Percentiles rank a stretch among this genome's conserved stretches.
phyloP scores from a whole-genome alignment of 768 basidiomycete species.

The Termitomyces sp. region DNA sequence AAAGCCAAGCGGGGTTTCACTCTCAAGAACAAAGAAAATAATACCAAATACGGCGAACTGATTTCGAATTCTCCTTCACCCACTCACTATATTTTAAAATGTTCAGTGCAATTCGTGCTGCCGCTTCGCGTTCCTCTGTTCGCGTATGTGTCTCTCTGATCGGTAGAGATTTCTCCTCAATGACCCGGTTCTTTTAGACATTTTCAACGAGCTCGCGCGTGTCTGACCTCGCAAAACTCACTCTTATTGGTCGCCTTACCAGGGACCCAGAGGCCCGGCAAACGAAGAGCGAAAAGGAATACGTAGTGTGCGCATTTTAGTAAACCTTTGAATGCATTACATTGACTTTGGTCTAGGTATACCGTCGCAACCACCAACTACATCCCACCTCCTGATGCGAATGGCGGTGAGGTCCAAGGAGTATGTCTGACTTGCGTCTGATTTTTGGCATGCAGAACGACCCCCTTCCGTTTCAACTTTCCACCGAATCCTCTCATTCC shows the following conservation, averaged over 20 bases:
- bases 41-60: conserved; percentile 11
- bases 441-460: conserved; percentile 35
- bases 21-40: conserved; percentile 8
- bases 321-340: background rate
- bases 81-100: conserved; percentile 24
- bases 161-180: background rate
- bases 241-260: conserved; percentile 68
- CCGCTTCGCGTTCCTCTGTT: conserved; percentile 30
- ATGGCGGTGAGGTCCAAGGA: conserved; percentile 45
- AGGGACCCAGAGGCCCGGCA: conserved; percentile 64
- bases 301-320: conserved; percentile 49
- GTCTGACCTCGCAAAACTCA: conserved; percentile 67
- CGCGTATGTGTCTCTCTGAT: conserved; percentile 37
- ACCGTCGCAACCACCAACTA: conserved; percentile 68
- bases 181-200: conserved; percentile 30
- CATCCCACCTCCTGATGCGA: conserved; percentile 48
- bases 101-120: conserved; percentile 45
- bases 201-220: conserved; percentile 56
- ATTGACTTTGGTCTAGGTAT: conserved; percentile 44
- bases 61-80: background rate
- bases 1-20: background rate
- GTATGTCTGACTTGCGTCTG: background rate
- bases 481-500: conserved; percentile 75
- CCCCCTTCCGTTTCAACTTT: conserved; percentile 53
- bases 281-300: conserved; percentile 76